Evolutionary conservation across 2,329 filamentous ascomycete species (phyloP).

Genomic region (Fusarium irregulare): DNA sequence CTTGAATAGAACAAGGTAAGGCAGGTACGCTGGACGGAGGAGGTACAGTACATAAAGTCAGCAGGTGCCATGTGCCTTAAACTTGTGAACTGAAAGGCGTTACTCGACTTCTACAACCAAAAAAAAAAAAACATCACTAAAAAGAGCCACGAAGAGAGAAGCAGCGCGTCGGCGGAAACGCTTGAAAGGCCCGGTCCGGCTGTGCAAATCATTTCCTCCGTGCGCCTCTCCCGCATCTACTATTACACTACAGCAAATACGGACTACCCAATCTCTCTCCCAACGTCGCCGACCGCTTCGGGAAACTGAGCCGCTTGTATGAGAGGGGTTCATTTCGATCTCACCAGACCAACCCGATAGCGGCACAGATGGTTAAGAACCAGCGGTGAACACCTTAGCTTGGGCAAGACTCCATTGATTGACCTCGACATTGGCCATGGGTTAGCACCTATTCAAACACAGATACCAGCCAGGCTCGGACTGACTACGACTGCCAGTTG

Average conservation of each 20-base stretch:
- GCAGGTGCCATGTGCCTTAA: background rate
- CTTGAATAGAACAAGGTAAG: background rate
- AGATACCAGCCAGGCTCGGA: background rate
- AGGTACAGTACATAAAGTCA: slow-evolving; percentile 1
- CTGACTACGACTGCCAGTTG: slow-evolving; percentile 41
- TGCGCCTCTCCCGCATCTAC: slow-evolving; percentile 11
- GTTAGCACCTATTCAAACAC: slow-evolving; percentile 1
- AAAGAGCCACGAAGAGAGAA: background rate
- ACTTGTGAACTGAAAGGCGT: background rate
- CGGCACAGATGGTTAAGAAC: slow-evolving; percentile 31
- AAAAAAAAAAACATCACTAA: background rate
- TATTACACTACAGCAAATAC: slow-evolving; percentile 9
- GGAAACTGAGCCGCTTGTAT: slow-evolving; percentile 36
- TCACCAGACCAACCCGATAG: slow-evolving; percentile 34
- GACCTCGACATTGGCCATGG: slow-evolving; percentile 41
- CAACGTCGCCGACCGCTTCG: slow-evolving; percentile 28
- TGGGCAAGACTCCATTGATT: slow-evolving; percentile 8
- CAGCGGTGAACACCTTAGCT: slow-evolving; percentile 40
- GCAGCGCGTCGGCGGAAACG: background rate
- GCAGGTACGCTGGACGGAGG: background rate
- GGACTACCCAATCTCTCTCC: slow-evolving; percentile 14
- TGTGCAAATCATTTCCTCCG: slow-evolving; percentile 27
- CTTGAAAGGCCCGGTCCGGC: slow-evolving; percentile 18
- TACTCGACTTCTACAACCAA: background rate
- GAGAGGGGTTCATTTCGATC: slow-evolving; percentile 34